Conservation (phyloP, 352 stramenopile species). For the Pythium rishiriense region DNA sequence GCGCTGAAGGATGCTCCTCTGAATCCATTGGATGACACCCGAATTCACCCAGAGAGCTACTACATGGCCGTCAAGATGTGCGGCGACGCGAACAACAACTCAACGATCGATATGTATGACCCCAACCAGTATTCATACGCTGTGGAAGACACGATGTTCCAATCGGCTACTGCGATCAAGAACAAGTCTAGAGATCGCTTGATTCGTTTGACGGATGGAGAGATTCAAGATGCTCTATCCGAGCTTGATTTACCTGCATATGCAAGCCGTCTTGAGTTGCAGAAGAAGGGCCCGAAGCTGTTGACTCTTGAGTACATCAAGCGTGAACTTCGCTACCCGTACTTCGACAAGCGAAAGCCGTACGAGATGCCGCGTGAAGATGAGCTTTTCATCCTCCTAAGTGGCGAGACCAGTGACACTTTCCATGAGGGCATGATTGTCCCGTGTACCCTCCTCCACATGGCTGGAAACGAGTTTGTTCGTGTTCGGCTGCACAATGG, state of each 20-base stretch:
- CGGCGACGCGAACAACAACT: conserved; percentile 90
- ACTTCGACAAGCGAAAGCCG: conserved; percentile 86
- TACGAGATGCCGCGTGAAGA: conserved; percentile 85
- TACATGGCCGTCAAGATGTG: conserved; percentile 93
- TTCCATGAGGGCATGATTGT: conserved; percentile 86
- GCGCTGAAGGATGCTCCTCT: conserved; percentile 80
- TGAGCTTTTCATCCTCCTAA: conserved; percentile 87
- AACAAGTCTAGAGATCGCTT: conserved; percentile 28
- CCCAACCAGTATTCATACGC: conserved; percentile 90
- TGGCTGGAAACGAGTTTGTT: conserved; percentile 80
- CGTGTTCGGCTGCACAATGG: conserved; percentile 82
- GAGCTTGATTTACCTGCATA: conserved; percentile 89
- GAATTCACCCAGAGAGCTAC: conserved; percentile 90
- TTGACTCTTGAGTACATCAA: conserved; percentile 90
- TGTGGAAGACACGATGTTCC: conserved; percentile 91
- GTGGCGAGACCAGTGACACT: conserved; percentile 80
- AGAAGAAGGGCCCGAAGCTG: conserved; percentile 89
- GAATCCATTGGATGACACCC: conserved; percentile 86
- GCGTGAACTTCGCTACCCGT: conserved; percentile 86
- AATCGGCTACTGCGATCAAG: conserved; percentile 79
- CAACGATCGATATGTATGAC: conserved; percentile 91
- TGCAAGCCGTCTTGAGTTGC: conserved; percentile 79
- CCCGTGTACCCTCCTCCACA: conserved; percentile 80
- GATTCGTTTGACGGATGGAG: conserved; percentile 45
- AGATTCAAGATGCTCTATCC: conserved; percentile 86